phyloP scores from a whole-genome alignment of 805 yeast species.

The Wickerhamomyces tratensis region DNA sequence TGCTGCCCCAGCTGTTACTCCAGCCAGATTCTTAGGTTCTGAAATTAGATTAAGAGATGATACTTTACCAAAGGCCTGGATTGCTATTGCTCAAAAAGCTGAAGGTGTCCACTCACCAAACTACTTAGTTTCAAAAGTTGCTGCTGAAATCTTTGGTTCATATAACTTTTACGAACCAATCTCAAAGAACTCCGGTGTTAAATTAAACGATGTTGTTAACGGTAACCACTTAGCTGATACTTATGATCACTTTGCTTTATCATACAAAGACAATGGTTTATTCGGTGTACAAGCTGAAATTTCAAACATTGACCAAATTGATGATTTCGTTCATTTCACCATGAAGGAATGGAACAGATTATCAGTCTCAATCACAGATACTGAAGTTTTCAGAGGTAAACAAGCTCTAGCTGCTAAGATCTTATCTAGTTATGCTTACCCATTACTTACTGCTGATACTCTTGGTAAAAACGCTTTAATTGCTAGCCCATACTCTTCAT shows the following conservation, averaged over 20 bases:
- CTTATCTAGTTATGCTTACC: conserved; percentile 37
- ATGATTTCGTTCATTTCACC: conserved; percentile 73
- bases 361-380: conserved; percentile 62
- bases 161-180: conserved; percentile 45
- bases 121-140: conserved; percentile 65
- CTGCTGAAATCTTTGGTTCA: conserved; percentile 52
- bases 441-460: conserved; percentile 41
- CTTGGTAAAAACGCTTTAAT: conserved; percentile 53
- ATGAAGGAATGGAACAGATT: conserved; percentile 85
- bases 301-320: conserved; percentile 48
- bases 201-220: conserved; percentile 57
- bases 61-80: conserved; percentile 72
- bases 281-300: conserved; percentile 75
- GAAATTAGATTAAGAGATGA: conserved; percentile 86
- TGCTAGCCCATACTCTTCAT: conserved; percentile 52
- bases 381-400: conserved; percentile 75
- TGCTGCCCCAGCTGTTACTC: conserved; percentile 34
- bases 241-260: conserved; percentile 60
- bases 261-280: conserved; percentile 71
- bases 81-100: conserved; percentile 67
- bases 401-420: conserved; percentile 57
- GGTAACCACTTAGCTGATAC: conserved; percentile 68
- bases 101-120: conserved; percentile 55
- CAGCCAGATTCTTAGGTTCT: conserved; percentile 71
- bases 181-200: conserved; percentile 53